phyloP scores from a whole-genome alignment of 2,329 filamentous ascomycete genomes.

The Aspergillus carbonarius region DNA sequence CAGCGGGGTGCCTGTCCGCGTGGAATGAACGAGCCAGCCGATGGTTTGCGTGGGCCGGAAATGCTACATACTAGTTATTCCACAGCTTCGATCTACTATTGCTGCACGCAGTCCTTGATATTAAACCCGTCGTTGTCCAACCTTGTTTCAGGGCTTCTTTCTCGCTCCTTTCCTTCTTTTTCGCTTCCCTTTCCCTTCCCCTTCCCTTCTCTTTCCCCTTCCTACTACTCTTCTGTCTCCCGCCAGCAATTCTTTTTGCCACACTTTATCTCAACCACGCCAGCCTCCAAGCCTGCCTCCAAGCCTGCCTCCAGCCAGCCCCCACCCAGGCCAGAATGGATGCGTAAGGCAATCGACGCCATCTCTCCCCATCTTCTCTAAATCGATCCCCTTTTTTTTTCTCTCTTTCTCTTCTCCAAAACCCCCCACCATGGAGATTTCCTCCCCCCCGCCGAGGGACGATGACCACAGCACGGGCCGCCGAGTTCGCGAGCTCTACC shows the following conservation, averaged over 20 bases:
- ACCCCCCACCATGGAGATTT: background rate
- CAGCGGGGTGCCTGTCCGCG: background rate
- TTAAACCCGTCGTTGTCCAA: conserved; percentile 1
- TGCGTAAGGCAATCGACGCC: conserved; percentile 2
- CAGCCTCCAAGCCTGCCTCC: background rate
- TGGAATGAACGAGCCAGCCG: background rate
- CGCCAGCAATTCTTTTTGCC: background rate
- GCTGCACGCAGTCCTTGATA: conserved; percentile 8
- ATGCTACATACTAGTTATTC: background rate
- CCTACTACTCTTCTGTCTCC: background rate
- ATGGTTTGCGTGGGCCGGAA: background rate
- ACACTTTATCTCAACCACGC: conserved; percentile 8
- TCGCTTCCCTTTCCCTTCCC: background rate
- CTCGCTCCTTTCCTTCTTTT: background rate
- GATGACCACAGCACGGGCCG: conserved; percentile 31
- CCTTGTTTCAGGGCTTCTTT: background rate
- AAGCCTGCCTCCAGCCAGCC: background rate
- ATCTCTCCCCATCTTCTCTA: background rate
- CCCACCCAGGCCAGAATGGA: background rate
- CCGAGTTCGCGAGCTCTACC: conserved; percentile 40
- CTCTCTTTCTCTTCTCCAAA: background rate
- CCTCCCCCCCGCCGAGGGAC: conserved; percentile 4
- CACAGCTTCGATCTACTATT: background rate
- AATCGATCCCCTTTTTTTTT: background rate
- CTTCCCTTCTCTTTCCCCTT: background rate